Evolutionary conservation across 768 basidiomycete species (phyloP), one percentile per base, ranked within the genome.

Genomic region (Amanita pseudoporphyria): DNA sequence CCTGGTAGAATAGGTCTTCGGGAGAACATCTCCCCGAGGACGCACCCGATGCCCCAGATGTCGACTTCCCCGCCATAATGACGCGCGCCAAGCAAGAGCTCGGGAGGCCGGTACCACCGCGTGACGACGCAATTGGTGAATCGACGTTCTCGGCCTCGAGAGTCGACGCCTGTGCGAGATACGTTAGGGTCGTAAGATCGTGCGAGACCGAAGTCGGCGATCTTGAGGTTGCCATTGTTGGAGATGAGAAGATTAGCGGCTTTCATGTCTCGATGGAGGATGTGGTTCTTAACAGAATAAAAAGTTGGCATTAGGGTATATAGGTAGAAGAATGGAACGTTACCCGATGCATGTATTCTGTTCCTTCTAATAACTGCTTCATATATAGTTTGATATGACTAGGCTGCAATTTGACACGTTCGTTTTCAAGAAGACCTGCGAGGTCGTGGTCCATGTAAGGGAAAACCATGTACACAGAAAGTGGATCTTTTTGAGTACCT

Each of bases 361-460:
- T 91, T 7, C 96, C 96, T 63, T 94, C 87, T n/a, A 98, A 72
- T 22, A 98, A 76, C 62, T 99, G 96, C 65, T 84, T 85, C 82
- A 95, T 89, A 64, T 97, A 95, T 24, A 95, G 70, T 68, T 98
- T 99, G 67, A 97, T 93, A 53, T 92, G 82, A 57, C 84, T 84
- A 6, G 84, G 81, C 44, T 78, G 77, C 3, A 95, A 70, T 57
- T 84, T 84, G 52, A 93, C 93, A 22, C 86, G 78, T 52, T 88
- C 84, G 60, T 98, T 97, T 65, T 94, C 90, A 52, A 99, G 69
- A 33, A 98, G 65, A 2, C 96, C 96, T 2, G 95, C 92, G 9
- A 99, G 79, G 66, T 99, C 96, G 59, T 99, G 95, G 59, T 98
- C 96, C 96, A 98, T 98, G 67, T 97, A 99, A 0, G 96, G 96